Base-by-base conservation (phyloP, 1,284 basidiomycete genomes). In the Boletus mariae region DNA sequence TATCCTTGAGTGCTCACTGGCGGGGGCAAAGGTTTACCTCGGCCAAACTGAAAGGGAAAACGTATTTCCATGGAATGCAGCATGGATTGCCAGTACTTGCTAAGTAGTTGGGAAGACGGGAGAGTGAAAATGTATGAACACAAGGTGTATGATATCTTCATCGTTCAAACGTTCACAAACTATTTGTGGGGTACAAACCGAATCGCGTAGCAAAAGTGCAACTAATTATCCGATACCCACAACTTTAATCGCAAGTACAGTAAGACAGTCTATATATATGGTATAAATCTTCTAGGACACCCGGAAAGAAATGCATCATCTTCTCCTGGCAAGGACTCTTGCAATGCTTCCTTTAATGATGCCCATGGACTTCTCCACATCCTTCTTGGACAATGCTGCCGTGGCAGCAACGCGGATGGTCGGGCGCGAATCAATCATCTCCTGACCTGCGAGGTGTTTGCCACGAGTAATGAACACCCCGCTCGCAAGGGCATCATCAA, bases 351-450 rank as follows among this genome's bases (percentile, higher is more conserved):
- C 77, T 74, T 90, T 94, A 55, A 98, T 71, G 26, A 88, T 80
- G 29, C 75, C 75, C 17, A 86, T 85, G 1, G 94, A 91, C 76
- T 93, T 94, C 75, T 97, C 94, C 52, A 87, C 84, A 64, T 99
- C 97, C 74, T 95, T 96, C 76, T 80, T 88, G 28, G 83, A 85
- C 60, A 98, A 73, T 10, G 84, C 92, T 11, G 85, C 80, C 4
- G 82, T 87, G 58, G 96, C 73, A 23, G 87, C 86, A n/a, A 98
- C 74, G 54, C 92, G 82, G 59, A 99, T 85, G 64, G 87, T 91
- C n/a, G 96, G 94, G 47, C 87, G 78, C 11, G 84, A 79, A 66
- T 94, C 91, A n/a, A 82, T 75, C 55, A 83, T 73, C 75, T 97
- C 94, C 71, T 95, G 92, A 1, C 85, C 85, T 54, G 83, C 80